Base-by-base conservation (phyloP, 805 yeast species). In the Ogataea salicorniae region DNA sequence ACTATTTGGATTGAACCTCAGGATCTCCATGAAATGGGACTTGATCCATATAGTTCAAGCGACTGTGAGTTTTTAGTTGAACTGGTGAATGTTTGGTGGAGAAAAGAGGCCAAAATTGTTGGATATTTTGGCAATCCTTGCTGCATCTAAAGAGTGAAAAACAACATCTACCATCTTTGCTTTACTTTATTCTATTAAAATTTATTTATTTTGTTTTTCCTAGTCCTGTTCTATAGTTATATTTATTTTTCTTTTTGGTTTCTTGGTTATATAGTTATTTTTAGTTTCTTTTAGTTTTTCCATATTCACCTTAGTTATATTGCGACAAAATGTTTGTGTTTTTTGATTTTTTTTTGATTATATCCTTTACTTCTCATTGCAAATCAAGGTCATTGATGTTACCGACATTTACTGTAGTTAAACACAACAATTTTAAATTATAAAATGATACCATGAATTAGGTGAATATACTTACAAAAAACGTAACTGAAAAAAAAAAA, bases 1-100 rank as follows among this genome's bases (percentile, higher is more conserved):
- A 17, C 37, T 18, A 37, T 65, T 14, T 57, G 60, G 50, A 59
- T 76, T n/a, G 73, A 70, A 34, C 67, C 67, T 13, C 67, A 72
- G 18, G 84, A 80, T 57, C 54, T 80, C 38, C 61, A 68, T 22
- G 81, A 77, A 48, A 76, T 80, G 81, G 84, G 85, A 2, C 61
- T 80, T 38, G 84, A 80, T 57, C 82, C 84, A 4, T 70, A 75
- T 51, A 71, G 78, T 20, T 23, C 55, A 1, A 59, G 64, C 6
- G 85, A 80, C 57, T 57, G 72, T 15, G 67, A 66, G 26, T 79
- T 80, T 56, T 58, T 78, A 14, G 51, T 63, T 33, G 65, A 68
- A 11, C 61, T 80, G 38, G 69, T 75, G 2, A 57, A 63, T 9
- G 53, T 67, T 3, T 79, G 82, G 80, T 79, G 77, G 74, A 69